Base-by-base conservation (phyloP, 2,329 filamentous ascomycete genomes). In the Knoxdaviesia proteae region DNA sequence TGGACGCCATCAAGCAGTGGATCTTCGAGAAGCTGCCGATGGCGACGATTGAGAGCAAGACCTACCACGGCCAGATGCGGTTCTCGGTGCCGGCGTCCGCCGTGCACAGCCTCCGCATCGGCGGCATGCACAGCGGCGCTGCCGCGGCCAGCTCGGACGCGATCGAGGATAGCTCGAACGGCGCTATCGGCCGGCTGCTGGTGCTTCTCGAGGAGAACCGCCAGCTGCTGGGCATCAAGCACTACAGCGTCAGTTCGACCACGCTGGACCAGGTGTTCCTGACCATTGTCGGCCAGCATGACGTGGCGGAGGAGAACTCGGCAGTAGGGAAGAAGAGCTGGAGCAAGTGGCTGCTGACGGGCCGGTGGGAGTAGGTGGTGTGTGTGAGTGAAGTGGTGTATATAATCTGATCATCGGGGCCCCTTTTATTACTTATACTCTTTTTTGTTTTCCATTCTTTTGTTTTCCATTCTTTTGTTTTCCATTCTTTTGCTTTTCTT, bases 201-300 rank as follows among this genome's bases (percentile, higher is more conserved):
- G 71, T 78, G 9, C 53, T 78, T 36, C 63, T 93, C 1, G 87
- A 94, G 58, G 71, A 75, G 49, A 67, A 77, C 47, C 81, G 78
- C 52, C 62, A 73, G 20, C 58, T 60, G 5, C 58, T 94, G 32
- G 81, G 81, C 0, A 69, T 94, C 40, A 79, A 84, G 55, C 84
- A 92, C 57, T 94, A 88, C 58, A 84, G 80, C 41, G 84, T 94
- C 49, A 81, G 74, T 45, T 83, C 84, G 30, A 90, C 84, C 11
- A 92, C 84, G 10, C 61, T 94, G 37, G 87, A 94, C 54, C 83
- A 94, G 58, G 86, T 94, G 0, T 94, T 94, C 58, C 59, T 94
- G 56, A 71, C 70, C 31, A 90, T 94, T 54, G 84, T 94, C 0
- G 77, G 78, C 1, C 71, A 76, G 57, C 80, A 92, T 56, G 76